These are phyloP conservation scores for Kwoniella dejecticola DNA, from an alignment of 768 basidiomycete genomes.

Conservation along the genomic window DNA sequence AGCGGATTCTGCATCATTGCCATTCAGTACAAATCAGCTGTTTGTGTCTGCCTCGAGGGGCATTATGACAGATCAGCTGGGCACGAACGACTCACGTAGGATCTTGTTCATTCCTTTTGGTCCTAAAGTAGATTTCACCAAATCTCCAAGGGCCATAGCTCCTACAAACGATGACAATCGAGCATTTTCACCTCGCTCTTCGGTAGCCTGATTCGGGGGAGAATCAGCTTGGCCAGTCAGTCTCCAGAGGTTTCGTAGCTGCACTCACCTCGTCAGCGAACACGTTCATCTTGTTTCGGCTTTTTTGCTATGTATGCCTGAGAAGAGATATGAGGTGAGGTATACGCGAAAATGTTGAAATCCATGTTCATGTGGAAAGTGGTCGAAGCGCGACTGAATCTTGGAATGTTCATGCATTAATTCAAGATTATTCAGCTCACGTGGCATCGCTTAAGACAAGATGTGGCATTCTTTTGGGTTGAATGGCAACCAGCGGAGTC, in stretches of 20 bases:
- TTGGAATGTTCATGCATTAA: too few species aligned
- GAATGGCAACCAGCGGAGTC: too few species aligned
- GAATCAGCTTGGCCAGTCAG: slow-evolving; percentile 3
- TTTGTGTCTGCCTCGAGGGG: too few species aligned
- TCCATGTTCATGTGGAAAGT: slow-evolving; percentile 9
- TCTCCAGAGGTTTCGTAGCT: background rate
- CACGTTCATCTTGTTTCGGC: slow-evolving; percentile 40
- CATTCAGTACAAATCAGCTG: background rate
- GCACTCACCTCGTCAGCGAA: slow-evolving; percentile 45
- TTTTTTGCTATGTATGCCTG: background rate
- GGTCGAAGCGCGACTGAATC: slow-evolving; percentile 16
- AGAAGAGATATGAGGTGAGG: background rate
- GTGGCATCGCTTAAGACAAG: background rate
- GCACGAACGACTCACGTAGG: slow-evolving; percentile 65
- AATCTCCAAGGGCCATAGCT: slow-evolving; percentile 92
- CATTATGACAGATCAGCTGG: too few species aligned
- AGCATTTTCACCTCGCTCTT: slow-evolving; percentile 97
- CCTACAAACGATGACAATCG: slow-evolving; percentile 97
- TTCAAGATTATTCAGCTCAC: background rate
- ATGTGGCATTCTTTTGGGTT: background rate
- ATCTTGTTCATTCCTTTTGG: slow-evolving; percentile 99
- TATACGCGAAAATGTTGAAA: slow-evolving; percentile 17
- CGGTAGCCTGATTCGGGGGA: slow-evolving; percentile 56
- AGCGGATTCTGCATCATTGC: slow-evolving; percentile 54
- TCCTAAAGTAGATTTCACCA: slow-evolving; percentile 96